These are phyloP conservation scores for Pseudisothecium myosuroides DNA, from an alignment of 225 moss, liverwort and hornwort genomes.

Conservation along the genomic window DNA sequence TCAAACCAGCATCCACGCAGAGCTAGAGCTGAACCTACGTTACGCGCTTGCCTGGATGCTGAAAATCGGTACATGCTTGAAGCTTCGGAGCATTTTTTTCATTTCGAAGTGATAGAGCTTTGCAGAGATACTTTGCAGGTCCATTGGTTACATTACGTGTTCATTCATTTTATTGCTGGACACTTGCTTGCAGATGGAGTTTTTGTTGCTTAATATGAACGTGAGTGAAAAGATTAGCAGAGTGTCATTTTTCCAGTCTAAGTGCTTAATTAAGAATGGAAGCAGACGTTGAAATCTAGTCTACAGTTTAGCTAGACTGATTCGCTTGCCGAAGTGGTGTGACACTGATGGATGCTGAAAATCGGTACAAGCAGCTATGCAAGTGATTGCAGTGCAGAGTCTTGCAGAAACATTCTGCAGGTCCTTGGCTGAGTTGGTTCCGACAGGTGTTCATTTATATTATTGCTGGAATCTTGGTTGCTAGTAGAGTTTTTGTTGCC, in stretches of 20 bases:
- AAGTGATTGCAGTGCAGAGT: neutral
- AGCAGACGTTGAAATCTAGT: neutral
- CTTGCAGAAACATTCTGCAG: neutral
- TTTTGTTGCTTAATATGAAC: neutral
- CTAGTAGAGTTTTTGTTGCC: neutral
- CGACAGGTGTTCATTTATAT: neutral
- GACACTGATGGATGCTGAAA: neutral
- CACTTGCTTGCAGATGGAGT: neutral
- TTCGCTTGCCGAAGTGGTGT: neutral
- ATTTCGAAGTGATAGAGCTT: neutral
- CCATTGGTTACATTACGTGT: neutral
- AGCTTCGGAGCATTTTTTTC: no score
- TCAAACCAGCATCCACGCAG: neutral
- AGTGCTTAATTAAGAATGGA: neutral
- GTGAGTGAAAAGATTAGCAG: neutral
- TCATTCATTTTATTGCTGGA: neutral
- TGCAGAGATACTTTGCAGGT: neutral
- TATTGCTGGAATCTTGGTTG: neutral
- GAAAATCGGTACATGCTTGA: neutral
- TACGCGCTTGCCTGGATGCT: neutral
- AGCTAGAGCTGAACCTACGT: neutral
- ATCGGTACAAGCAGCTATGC: neutral
- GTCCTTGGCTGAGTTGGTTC: neutral
- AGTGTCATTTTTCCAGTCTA: neutral
- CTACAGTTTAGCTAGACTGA: no score